Evolutionary conservation across 495 filamentous ascomycete genomes (phyloP), one percentile per base, ranked within the genome.

Genomic region (Filosporella fistucella): DNA sequence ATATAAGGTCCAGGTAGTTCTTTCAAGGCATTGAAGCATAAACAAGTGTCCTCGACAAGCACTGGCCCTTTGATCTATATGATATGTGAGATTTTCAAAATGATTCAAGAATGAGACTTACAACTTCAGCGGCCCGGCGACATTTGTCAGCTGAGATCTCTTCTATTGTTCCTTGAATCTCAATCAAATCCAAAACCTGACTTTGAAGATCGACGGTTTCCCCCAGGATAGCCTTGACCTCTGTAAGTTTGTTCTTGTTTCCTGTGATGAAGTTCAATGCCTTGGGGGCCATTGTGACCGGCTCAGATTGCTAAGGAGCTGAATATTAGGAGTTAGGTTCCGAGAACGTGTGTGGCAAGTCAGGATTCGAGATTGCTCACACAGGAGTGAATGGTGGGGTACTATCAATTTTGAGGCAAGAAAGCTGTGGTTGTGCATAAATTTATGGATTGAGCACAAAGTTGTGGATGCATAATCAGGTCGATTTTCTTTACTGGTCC

Each of bases 1-100:
- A 99, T 91, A 63, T 99, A 99, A 22, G 93, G 90, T 2, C 93
- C 93, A n/a, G 93, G 93, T 30, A 99, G 71, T 11, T 88, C 90
- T 51, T 86, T 79, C 39, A 96, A 70, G 9, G 90, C 90, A 60
- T 86, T 82, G 67, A 97, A 99, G 68, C 88, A 91, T 22, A 99
- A 74, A 57, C 86, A 88, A 11, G 93, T 97, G 68, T 99, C 93
- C 64, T 99, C 93, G 17, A 94, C 91, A 42, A 99, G 74, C 26
- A 95, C 94, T 13, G 93, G 90, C 0, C 91, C 93, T 51, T 79
- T 64, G 39, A 93, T 64, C 89, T 95, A 35, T 14, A 22, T 52
- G 44, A n/a, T 47, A 11, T 30, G 20, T 32, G 24, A 43, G 25
- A 11, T 5, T 13, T 42, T 13, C 4, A 16, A 42, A 24, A 24